Evolutionary conservation across 2,329 filamentous ascomycete species (phyloP), one percentile per base, ranked within the genome.

Genomic region (Chalaropsis ovoidea): DNA sequence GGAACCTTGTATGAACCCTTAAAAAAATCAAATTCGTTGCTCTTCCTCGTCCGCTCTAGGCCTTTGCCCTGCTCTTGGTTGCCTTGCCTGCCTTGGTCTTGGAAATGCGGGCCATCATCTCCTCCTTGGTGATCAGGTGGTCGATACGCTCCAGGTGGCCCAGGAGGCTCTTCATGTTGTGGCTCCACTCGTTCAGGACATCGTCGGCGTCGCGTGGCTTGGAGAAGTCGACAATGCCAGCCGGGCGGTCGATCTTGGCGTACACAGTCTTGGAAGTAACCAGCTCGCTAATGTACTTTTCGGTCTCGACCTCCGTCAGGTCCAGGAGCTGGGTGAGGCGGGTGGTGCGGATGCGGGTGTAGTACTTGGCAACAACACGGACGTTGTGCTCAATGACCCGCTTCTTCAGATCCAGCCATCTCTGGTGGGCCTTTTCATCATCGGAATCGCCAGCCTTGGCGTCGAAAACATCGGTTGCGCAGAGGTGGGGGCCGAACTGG

Each of bases 341-440:
- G 69, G 86, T 85, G 82, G 96, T 94, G 75, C 90, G 87, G 74
- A 99, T 95, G 71, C 94, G 90, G 24, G 94, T 99, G 79, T 99
- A 99, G 81, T 99, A 99, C 77, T 96, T 96, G 71, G 94, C 94
- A 45, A 99, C 85, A 1, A 99, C 94, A 63, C 94, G 90, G 64
- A 99, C 93, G 70, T 99, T 99, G 79, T 99, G 94, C 80, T 99
- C 94, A 72, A 99, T 99, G 68, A 99, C 94, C 64, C 94, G 91
- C 82, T 97, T 97, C 72, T 94, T 89, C 69, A 99, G 80, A 74
- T 96, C 94, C 74, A 94, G 83, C 91, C 93, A 99, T 74, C 94
- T 84, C 76, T 87, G 84, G 76, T 89, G 79, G 35, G 91, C 88
- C 77, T 96, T 93, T 68, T 87, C 82, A 71, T 96, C 91, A 42